Base-by-base conservation (phyloP, 1,284 basidiomycete genomes). In the Erythrobasidium hasegawianum region DNA sequence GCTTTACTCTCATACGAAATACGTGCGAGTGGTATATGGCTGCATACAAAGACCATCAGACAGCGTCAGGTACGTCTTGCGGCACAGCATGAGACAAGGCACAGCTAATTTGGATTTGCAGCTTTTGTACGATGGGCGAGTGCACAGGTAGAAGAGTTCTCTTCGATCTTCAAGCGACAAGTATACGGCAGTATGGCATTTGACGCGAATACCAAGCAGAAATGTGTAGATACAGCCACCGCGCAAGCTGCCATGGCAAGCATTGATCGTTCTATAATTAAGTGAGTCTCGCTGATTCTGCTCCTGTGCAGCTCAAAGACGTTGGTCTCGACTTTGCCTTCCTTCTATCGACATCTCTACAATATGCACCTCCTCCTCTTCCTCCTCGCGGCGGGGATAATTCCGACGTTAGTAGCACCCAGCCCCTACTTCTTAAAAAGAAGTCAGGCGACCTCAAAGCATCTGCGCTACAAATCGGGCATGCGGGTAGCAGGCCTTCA, bases 1-100 rank as follows among this genome's bases (percentile, higher is more conserved):
- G 87, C 68, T 95, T 95, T 73, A 92, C 89, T 0, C 84, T 88
- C 7, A 87, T 95, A 77, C 93, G 92, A 76, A 90, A 98, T 75
- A 97, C 94, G 1, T 89, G 89, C 45, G 95, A 99, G 77, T 98
- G 95, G 96, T 99, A 92, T 78, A 83, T 97, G 75, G 87, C 87
- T 0, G 94, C 91, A 55, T 99, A 97, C 79, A 90, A 87, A 77
- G 94, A 97, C 77, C 92, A 93, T 74, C 86, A 89, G 69, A 90
- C 93, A 74, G 89, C 94, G 0, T 94, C 90, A 62, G 84, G 91
- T 92, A 73, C 72, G 88, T 72, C 1, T 8, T 47, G 8, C n/a
- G 50, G 67, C 70, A 57, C 3, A 13, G 11, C 39, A 39, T n/a
- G 16, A 8, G 9, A n/a, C 24, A 4, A 40, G 49, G 5, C 22